Evolutionary conservation across 2,329 filamentous ascomycete species (phyloP).

Genomic region (Chaetomium olivaceum): DNA sequence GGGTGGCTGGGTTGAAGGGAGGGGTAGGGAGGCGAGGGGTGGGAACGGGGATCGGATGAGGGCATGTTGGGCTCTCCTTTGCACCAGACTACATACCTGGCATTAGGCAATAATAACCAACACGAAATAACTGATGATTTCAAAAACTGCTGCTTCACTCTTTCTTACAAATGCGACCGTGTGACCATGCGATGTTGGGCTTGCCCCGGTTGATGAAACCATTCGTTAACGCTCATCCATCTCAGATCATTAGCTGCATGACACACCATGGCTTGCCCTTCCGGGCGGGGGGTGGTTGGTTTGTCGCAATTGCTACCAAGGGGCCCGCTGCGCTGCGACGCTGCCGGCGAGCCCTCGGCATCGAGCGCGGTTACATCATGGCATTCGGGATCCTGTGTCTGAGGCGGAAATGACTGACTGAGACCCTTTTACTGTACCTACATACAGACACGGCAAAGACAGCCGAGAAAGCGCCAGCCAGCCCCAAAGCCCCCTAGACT

Average conservation of each 20-base stretch:
- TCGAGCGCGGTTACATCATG: slow-evolving; percentile 19
- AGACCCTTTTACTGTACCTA: background rate
- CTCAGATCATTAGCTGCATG: slow-evolving; percentile 18
- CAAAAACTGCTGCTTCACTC: background rate
- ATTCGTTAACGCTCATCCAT: background rate
- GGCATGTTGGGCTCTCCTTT: slow-evolving; percentile 14
- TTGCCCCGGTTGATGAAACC: slow-evolving; percentile 10
- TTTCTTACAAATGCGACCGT: slow-evolving; percentile 8
- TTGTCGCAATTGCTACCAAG: slow-evolving; percentile 6
- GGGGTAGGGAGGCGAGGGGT: background rate
- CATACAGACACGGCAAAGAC: slow-evolving; percentile 2
- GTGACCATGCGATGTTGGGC: slow-evolving; percentile 2
- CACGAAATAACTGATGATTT: slow-evolving; percentile 8
- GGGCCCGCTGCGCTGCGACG: slow-evolving; percentile 13
- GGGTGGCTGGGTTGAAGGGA: no score
- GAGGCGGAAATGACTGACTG: slow-evolving; percentile 24
- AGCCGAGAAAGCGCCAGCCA: background rate
- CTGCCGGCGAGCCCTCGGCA: slow-evolving; percentile 14
- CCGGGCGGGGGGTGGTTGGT: background rate
- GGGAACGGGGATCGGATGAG: background rate
- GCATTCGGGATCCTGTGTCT: slow-evolving; percentile 22
- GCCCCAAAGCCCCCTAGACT: background rate
- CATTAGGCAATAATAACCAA: slow-evolving; percentile 23
- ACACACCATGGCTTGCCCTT: background rate
- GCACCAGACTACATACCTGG: slow-evolving; percentile 7